A percentile compares a stretch with the other conserved stretches of the same genome.
phyloP scores from a whole-genome alignment of 2,329 filamentous ascomycete species.

The Teratosphaeriaceae sp. region DNA sequence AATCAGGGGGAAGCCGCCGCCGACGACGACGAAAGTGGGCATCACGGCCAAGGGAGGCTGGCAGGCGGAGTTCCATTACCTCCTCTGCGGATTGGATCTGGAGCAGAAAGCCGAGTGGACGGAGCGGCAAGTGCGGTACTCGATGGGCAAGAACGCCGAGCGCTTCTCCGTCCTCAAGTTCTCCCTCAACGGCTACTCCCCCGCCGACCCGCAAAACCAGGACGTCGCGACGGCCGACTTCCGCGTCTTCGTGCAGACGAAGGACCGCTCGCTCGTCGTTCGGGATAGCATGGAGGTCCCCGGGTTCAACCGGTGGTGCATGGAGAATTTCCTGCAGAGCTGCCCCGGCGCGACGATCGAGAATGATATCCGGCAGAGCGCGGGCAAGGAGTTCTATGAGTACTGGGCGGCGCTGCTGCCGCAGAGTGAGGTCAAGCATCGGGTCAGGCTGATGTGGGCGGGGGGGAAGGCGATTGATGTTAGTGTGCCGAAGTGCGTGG shows the following conservation, averaged over 20 bases:
- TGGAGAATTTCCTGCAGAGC: conserved; percentile 15
- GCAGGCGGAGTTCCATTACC: conserved; percentile 37
- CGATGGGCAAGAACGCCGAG: conserved; percentile 17
- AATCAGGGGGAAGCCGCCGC: conserved; percentile 36
- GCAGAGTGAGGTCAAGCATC: conserved; percentile 9
- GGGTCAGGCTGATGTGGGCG: conserved; percentile 5
- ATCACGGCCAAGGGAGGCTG: conserved; percentile 39
- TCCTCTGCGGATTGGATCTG: conserved; percentile 37
- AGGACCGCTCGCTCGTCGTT: conserved; percentile 10
- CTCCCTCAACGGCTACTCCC: conserved; percentile 12
- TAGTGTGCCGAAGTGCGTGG: background rate
- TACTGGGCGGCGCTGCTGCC: conserved; percentile 13
- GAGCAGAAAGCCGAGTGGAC: conserved; percentile 37
- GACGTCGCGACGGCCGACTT: conserved; percentile 18
- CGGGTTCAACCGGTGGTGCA: conserved; percentile 13
- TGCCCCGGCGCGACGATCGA: conserved; percentile 13
- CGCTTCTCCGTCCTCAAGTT: conserved; percentile 12
- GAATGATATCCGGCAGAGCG: conserved; percentile 12
- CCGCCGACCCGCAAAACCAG: conserved; percentile 13
- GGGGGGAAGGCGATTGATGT: background rate
- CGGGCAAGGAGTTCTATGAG: conserved; percentile 13
- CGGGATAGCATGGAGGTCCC: conserved; percentile 8
- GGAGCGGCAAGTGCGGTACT: conserved; percentile 35
- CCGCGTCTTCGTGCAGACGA: conserved; percentile 13
- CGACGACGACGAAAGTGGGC: conserved; percentile 43